Evolutionary conservation across 2,329 filamentous ascomycete species (phyloP), one percentile per base, ranked within the genome.

Genomic region (Monosporascus sp.): DNA sequence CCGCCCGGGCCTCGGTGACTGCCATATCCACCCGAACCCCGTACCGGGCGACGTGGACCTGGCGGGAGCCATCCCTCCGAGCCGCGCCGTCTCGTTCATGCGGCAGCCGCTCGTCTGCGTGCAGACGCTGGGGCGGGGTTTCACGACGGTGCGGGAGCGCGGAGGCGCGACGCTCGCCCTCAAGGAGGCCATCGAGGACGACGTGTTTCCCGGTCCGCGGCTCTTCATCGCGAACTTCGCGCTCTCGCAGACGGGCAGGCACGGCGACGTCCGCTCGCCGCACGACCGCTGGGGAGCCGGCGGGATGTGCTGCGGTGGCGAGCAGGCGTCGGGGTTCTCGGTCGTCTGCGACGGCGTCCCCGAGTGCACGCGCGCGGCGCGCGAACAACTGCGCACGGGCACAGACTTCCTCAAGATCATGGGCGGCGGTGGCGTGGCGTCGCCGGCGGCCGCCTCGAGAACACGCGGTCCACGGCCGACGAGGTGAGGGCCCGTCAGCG

Each of bases 371-470:
- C 72, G 73, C 20, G 75, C 70, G 7, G 74, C 76, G 0, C 72
- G 82, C 2, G 79, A 83, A 50, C 76, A 84, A 62, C 63, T 86
- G 0, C 71, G 81, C 3, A 71, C 68, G 8, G 82, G 82, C 2
- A 78, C 79, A 1, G 79, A 85, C 60, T 84, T 85, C 58, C 75
- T 86, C 65, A 85, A 85, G 65, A 80, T 86, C 56, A 84, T 84
- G 80, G 72, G 72, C 1, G 74, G 74, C 5, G 81, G 82, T 1
- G 82, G 82, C 8, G 80, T 85, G 1, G 74, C 77, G 0, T 78
- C 74, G 11, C 79, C 79, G 0, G 82, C 0, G 82, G 85, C 60
- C 68, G 68, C 40, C 68, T 85, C 11, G 73, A 77, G 7, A 73
- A 77, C 59, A 65, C 78, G 16, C 82, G 85, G 62, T 85, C 84